Base-by-base conservation (phyloP, 2,329 filamentous ascomycete genomes). In the Didymella exigua region DNA sequence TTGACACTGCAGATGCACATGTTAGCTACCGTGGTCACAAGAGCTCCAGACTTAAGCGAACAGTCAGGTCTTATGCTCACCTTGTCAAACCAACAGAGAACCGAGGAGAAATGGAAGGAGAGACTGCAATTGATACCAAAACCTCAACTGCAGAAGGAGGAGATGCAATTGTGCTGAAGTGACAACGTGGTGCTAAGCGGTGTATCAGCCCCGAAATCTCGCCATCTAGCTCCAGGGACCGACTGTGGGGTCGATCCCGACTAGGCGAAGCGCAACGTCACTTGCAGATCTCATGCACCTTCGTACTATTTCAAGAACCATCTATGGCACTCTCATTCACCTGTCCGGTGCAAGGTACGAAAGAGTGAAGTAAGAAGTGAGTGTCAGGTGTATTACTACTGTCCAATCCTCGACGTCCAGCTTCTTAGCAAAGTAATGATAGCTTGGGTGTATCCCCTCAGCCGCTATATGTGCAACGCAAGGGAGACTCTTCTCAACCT, bases 81-180 rank as follows among this genome's bases (percentile, higher is more conserved):
- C 56, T 57, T 38, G 53, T 56, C 59, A 59, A 57, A 57, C 58
- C 31, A 45, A 29, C 26, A 40, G 19, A 36, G 26, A 45, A 49
- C 34, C 49, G 46, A 49, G 23, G 49, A 30, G 46, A 46, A 36
- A 49, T 36, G n/a, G 41, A 44, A 49, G 33, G 37, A 55, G 29
- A 30, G 31, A 43, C 49, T 55, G 59, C 56, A 61, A 61, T 61
- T 61, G 59, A 57, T 56, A 49, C 53, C 56, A 56, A 36, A 49
- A 52, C 33, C 19, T 49, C 54, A 53, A 48, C 49, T 56, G 46
- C 53, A 56, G 48, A 44, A 50, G 36, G 46, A 27, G 40, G 33
- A 48, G 53, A 48, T 48, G 58, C 44, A 38, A 44, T 51, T 50
- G 44, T 49, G 52, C 34, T 37, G 53, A 51, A 56, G 51, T 50